Evolutionary conservation across 306 rosid genomes (phyloP).

Genomic region (Prunus davidiana): DNA sequence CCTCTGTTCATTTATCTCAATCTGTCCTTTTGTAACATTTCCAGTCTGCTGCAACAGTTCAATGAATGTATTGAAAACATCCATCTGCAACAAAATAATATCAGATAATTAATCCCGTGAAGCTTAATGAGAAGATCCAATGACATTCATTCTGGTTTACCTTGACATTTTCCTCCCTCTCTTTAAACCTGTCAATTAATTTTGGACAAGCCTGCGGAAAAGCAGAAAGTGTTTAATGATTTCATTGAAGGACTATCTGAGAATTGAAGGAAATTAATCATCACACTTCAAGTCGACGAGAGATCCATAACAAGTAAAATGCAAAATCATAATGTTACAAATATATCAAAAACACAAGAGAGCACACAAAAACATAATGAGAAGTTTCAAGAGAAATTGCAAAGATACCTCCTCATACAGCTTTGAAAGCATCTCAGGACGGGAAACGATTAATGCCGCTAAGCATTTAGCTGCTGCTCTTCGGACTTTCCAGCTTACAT

Average conservation of each 20-base stretch:
- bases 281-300: neutral
- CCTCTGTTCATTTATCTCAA: conserved; percentile 80
- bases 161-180: conserved; percentile 99
- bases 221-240: conserved; percentile 18
- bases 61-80: conserved; percentile 86
- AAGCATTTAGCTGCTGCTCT: conserved; percentile 99
- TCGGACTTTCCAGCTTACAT: conserved; percentile 98
- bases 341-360: neutral
- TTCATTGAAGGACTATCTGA: neutral
- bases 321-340: neutral
- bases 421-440: conserved; percentile 91
- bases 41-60: conserved; percentile 99
- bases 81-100: conserved; percentile 72
- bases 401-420: conserved; percentile 84
- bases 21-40: conserved; percentile 91
- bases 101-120: conserved; percentile 29
- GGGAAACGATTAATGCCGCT: conserved; percentile 92
- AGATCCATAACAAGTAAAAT: neutral
- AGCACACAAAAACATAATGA: neutral
- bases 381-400: neutral
- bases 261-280: neutral
- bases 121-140: conserved; percentile 5
- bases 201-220: conserved; percentile 90
- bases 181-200: conserved; percentile 92
- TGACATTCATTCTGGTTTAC: conserved; percentile 31